Base-by-base conservation (phyloP, 768 basidiomycete genomes). In the Suillus clintonianus region DNA sequence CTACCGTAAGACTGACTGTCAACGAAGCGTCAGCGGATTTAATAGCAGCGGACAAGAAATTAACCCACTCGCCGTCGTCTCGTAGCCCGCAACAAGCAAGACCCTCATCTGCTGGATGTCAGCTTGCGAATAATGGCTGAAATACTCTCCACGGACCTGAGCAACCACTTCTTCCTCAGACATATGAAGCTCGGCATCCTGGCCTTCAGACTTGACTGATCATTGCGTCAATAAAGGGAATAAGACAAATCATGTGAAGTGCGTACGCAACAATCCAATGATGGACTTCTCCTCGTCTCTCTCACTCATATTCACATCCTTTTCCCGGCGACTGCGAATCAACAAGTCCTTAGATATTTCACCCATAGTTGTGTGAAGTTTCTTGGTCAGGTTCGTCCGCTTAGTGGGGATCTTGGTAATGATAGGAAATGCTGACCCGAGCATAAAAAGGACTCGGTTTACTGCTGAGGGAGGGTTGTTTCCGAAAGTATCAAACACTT, bases 291-390 rank as follows among this genome's bases (percentile, higher is more conserved):
- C 67, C 13, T 68, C 66, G 30, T 69, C 64, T 37, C 60, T 63
- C n/a, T 71, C 70, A 47, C 68, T 65, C 24, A 69, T 63, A 17
- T 51, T 60, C 1, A 67, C 62, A 37, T 72, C 71, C 42, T 71
- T 70, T 59, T 74, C 79, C 54, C 67, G 67, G 57, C 75, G 69
- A n/a, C 73, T 78, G 59, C 77, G 72, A 48, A 74, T 69, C 9
- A 83, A 65, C 6, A 84, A 63, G 39, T 76, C 74, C 53, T 76
- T 72, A 0, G 81, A 81, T 22, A 83, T 82, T 2, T 67, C 68
- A 3, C 72, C 66, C 74, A 82, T 76, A 2, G 77, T 78, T 19
- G 51, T 22, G 22, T 70, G 72, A 42, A 83, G 61, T 8, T 73
- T 69, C 22, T 63, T 65, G 37, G 77, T 64, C 22, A 77, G 69